These are phyloP conservation scores for Phytophthora rubi DNA, from an alignment of 352 stramenopile genomes.

Conservation along the genomic window DNA sequence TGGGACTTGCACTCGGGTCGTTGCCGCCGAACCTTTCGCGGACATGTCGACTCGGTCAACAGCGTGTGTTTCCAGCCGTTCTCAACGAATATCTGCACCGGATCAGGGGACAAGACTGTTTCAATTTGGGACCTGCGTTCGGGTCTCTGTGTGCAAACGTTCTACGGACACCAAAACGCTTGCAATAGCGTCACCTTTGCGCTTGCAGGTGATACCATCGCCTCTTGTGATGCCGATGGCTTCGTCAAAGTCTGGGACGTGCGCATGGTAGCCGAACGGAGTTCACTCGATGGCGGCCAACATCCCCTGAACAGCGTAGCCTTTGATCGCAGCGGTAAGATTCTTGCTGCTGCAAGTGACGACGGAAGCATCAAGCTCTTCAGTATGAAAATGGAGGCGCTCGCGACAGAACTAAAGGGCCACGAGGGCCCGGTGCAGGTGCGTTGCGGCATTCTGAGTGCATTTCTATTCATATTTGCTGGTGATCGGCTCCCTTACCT, in stretches of 20 bases:
- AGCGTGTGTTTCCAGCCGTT: constrained; percentile 93
- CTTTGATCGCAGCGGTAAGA: constrained; percentile 90
- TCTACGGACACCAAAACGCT: constrained; percentile 95
- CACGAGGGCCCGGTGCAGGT: constrained; percentile 95
- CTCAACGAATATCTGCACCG: constrained; percentile 93
- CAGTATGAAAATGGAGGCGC: constrained; percentile 72
- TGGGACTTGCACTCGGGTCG: constrained; percentile 92
- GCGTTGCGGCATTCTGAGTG: constrained; percentile 29
- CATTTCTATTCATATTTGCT: constrained; percentile 39
- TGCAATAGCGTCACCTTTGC: constrained; percentile 92
- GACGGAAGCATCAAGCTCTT: constrained; percentile 92
- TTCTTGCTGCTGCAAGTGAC: constrained; percentile 88
- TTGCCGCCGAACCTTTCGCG: constrained; percentile 93
- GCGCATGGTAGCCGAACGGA: constrained; percentile 93
- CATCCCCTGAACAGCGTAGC: constrained; percentile 92
- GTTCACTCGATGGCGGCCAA: constrained; percentile 85
- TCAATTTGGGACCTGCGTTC: constrained; percentile 96
- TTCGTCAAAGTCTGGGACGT: constrained; percentile 96
- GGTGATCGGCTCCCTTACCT: constrained; percentile 13
- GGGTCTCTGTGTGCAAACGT: constrained; percentile 92
- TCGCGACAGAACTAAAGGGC: constrained; percentile 82
- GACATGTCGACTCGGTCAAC: constrained; percentile 96
- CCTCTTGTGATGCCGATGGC: constrained; percentile 93
- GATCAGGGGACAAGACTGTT: constrained; percentile 94
- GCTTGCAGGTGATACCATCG: constrained; percentile 89